phyloP scores from a whole-genome alignment of 148 eudicot genomes.

The Rheum nobile region DNA sequence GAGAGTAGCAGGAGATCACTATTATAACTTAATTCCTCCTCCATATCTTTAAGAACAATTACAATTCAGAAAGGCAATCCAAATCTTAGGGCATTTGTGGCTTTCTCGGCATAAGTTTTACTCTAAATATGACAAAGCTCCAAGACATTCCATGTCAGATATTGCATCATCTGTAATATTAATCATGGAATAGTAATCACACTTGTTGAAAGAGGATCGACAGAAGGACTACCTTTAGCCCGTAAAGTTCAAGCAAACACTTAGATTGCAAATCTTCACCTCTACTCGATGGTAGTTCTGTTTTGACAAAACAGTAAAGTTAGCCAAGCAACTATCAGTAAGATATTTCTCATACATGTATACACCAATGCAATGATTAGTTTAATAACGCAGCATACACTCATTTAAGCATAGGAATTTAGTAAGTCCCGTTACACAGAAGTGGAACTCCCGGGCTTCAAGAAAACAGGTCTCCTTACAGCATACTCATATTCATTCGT shows the following conservation, averaged over 20 bases:
- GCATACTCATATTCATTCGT: background rate
- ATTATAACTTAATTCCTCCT: background rate
- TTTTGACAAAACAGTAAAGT: background rate
- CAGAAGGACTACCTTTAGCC: slow-evolving; percentile 60
- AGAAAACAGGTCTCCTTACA: background rate
- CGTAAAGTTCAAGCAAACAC: slow-evolving; percentile 98
- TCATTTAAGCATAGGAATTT: background rate
- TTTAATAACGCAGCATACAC: background rate
- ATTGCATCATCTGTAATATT: background rate
- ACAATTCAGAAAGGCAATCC: background rate
- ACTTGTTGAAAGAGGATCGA: background rate
- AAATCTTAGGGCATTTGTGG: background rate
- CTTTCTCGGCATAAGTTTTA: background rate
- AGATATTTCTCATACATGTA: background rate
- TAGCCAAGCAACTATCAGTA: background rate
- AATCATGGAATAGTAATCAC: background rate
- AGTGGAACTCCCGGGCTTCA: background rate
- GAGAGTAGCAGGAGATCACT: background rate
- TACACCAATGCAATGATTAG: background rate
- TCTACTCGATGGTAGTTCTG: slow-evolving; percentile 92
- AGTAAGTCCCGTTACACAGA: background rate
- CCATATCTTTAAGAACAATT: background rate
- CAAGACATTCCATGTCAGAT: background rate
- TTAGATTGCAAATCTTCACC: slow-evolving; percentile 94
- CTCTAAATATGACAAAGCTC: background rate